Percentiles rank a stretch among this genome's conserved stretches.
Evolutionary conservation across 2,329 filamentous ascomycete genomes (phyloP).

Genomic region (Pseudocercospora ulei): DNA sequence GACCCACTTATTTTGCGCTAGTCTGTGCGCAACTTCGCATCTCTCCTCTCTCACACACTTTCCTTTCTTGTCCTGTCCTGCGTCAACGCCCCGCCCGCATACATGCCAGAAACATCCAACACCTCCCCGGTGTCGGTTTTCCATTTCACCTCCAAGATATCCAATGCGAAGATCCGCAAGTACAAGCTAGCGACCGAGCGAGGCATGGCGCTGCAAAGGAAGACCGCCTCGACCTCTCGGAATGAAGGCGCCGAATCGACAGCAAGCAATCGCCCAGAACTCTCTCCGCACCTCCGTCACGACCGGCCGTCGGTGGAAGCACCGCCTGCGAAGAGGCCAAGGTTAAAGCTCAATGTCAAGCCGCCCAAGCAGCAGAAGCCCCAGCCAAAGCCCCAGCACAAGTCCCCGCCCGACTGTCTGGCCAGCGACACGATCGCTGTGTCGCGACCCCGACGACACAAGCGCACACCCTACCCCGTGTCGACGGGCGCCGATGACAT

Average conservation of each 20-base stretch:
- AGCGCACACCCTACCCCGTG: constrained; percentile 18
- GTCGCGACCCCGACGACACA: constrained; percentile 22
- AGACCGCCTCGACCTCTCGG: constrained; percentile 3
- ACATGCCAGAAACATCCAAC: constrained; percentile 3
- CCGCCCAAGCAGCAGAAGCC: constrained; percentile 13
- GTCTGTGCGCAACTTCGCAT: constrained; percentile 1
- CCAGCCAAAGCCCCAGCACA: too few relatives aligned
- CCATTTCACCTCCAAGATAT: constrained; percentile 28
- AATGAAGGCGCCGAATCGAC: not conserved
- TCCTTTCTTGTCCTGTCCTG: too few relatives aligned
- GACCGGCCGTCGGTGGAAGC: constrained; percentile 19
- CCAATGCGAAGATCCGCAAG: constrained; percentile 27
- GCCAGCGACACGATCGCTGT: constrained; percentile 25
- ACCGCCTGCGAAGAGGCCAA: constrained; percentile 23
- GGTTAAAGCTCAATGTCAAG: constrained; percentile 28
- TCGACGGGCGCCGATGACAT: constrained; percentile 14
- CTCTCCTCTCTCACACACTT: constrained; percentile 3
- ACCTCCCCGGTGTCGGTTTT: constrained; percentile 22
- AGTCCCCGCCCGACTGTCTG: too few relatives aligned
- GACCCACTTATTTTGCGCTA: constrained; percentile 8
- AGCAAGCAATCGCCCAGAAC: not conserved
- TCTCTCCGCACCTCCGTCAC: not conserved
- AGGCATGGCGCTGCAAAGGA: constrained; percentile 23
- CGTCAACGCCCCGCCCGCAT: constrained; percentile 5
- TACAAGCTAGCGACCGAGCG: constrained; percentile 26